Evolutionary conservation across 345 rosid species (phyloP), one percentile per base, ranked within the genome.

Genomic region (Brassica cretica): DNA sequence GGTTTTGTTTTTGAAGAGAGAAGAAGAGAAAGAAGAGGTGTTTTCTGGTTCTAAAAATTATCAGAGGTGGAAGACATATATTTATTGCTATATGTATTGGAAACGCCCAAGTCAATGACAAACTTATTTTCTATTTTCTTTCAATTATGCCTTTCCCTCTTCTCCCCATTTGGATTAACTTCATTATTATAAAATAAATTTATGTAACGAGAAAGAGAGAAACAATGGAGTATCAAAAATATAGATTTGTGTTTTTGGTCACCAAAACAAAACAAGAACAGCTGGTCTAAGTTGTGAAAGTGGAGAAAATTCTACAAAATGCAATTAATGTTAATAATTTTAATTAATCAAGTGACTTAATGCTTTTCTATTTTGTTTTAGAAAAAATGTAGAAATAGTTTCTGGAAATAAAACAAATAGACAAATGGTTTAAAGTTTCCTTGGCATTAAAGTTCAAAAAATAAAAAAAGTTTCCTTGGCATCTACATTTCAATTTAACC

Each of bases 61-160:
- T 74, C 72, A 65, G 46, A 74, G 76, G 76, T 41, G 46, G 65
- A 55, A 74, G 76, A 70, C 68, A 69, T 75, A 11, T 68, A 80
- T 70, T 80, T 80, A 75, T 80, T 80, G 76, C 79, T 64, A 18
- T 29, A 75, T 70, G 76, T 70, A 70, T 70, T 51, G 79, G 79
- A 80, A 80, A 80, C 72, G 46, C 72, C 56, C 79, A 75, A 80
- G 83, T 75, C 83, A 80, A 80, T 75, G 79, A 74, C 63, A 74
- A 80, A 70, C 53, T 7, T 75, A 41, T 80, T 64, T 80, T 79
- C 25, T 68, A 79, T 62, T 73, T 80, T 74, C 41, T 61, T 70
- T 75, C 44, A 62, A 35, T 80, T 10, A 19, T 74, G 62, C 56
- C 56, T 64, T 70, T 74, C 71, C 69, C 70, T 80, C 64, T 33